Evolutionary conservation across 306 rosid species (phyloP), one percentile per base, ranked within the genome.

Genomic region (Vigna angularis): DNA sequence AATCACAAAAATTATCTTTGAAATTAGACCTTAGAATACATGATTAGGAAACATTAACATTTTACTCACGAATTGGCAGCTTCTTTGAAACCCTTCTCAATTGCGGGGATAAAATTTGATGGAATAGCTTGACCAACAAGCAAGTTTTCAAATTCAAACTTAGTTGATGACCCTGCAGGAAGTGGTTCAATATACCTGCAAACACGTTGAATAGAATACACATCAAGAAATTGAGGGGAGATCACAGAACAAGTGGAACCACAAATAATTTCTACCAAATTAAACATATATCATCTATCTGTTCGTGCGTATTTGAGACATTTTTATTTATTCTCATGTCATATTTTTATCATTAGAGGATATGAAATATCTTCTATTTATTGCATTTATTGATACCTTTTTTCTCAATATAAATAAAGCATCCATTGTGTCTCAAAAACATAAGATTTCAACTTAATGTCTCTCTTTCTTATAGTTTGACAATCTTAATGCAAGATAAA

Each of bases 91-190:
- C 99, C 99, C 82, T 95, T 95, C 84, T 93, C 99, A 26, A 95
- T 95, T 56, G 98, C 98, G 59, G 99, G 98, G 67, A 95, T 85
- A 83, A 95, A 95, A 86, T 78, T 85, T 59, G 99, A 93, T 40
- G 99, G 98, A 81, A 95, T 81, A 83, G 95, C 99, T 88, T 95
- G 99, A 69, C 99, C 98, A 55, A 93, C 96, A 83, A 95, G 89
- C 77, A 87, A 26, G 90, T 95, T 95, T 74, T 95, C 99, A 76
- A 95, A 95, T 87, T 93, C 98, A 80, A 95, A 93, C 87, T 95
- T 93, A 68, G 93, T 85, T 10, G 88, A 42, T 9, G 96, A 93
- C 45, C 91, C 97, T 6, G 81, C 83, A 76, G 97, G 93, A 82
- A 93, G 93, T 2, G 99, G 98, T 85, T 95, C 99, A 65, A 95